phyloP scores from a whole-genome alignment of 2,329 filamentous ascomycete species.

The Macrophomina pseudophaseolina region DNA sequence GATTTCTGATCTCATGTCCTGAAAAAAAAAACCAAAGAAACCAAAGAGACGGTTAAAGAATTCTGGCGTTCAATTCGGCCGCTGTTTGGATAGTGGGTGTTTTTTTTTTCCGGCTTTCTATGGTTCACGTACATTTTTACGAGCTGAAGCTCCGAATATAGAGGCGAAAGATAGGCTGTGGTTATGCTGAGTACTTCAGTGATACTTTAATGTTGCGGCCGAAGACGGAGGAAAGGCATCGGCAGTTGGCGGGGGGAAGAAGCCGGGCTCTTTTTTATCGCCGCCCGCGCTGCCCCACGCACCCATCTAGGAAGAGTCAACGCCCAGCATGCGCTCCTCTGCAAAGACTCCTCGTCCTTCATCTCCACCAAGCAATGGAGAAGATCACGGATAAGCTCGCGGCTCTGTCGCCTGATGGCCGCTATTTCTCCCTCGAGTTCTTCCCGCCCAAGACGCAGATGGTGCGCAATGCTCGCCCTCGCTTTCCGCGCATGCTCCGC shows the following conservation, averaged over 20 bases:
- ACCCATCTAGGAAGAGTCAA: constrained; percentile 1
- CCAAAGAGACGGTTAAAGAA: not conserved
- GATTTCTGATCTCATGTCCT: not conserved
- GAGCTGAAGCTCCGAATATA: not conserved
- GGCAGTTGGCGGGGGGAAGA: constrained; percentile 12
- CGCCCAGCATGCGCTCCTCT: constrained; percentile 20
- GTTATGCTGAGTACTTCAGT: too few species aligned
- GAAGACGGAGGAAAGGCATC: not conserved
- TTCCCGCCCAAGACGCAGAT: constrained; percentile 97
- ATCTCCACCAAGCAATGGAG: constrained; percentile 21
- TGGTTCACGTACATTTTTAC: not conserved
- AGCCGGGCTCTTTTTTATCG: constrained; percentile 8
- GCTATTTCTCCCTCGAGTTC: constrained; percentile 97
- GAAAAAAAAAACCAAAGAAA: not conserved
- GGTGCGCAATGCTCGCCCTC: constrained; percentile 47
- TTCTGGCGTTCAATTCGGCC: not conserved
- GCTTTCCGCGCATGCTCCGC: constrained; percentile 7
- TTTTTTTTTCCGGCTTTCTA: not conserved
- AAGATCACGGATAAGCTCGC: constrained; percentile 96
- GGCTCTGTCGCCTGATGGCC: constrained; percentile 78
- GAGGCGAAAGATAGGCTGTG: too few species aligned
- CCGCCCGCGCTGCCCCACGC: constrained; percentile 10
- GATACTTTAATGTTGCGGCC: not conserved
- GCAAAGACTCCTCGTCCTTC: constrained; percentile 9
- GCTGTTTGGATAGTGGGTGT: not conserved